Evolutionary conservation across 352 stramenopile species (phyloP).

Genomic region (Phytophthora tentaculata): DNA sequence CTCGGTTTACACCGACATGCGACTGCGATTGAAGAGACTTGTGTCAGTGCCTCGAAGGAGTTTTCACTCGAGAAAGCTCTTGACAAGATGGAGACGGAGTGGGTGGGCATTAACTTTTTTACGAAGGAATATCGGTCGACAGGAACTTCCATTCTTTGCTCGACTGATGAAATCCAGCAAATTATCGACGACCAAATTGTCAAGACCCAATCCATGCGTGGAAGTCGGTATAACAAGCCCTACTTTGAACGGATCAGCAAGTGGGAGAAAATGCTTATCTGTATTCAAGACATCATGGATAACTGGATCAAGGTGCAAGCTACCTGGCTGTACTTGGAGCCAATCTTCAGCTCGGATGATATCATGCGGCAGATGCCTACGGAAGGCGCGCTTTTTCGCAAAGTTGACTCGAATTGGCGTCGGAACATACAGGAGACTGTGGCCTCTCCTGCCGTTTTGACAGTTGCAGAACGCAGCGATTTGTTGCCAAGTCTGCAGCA

Average conservation of each 20-base stretch:
- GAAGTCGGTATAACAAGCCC: constrained; percentile 93
- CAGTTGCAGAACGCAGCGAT: constrained; percentile 78
- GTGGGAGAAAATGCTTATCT: constrained; percentile 92
- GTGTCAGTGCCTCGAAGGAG: constrained; percentile 94
- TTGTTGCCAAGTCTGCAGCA: constrained; percentile 87
- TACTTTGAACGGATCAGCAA: constrained; percentile 89
- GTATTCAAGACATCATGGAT: constrained; percentile 94
- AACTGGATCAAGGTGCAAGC: constrained; percentile 95
- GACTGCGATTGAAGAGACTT: constrained; percentile 92
- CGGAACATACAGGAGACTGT: constrained; percentile 90
- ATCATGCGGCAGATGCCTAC: constrained; percentile 94
- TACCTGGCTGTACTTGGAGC: constrained; percentile 94
- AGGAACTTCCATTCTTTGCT: constrained; percentile 91
- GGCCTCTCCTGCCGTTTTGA: constrained; percentile 70
- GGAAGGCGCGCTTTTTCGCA: constrained; percentile 87
- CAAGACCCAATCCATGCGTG: constrained; percentile 95
- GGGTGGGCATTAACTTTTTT: constrained; percentile 91
- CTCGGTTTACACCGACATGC: constrained; percentile 87
- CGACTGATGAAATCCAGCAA: constrained; percentile 92
- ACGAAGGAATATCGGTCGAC: constrained; percentile 95
- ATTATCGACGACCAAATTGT: constrained; percentile 96
- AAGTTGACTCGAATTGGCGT: constrained; percentile 89
- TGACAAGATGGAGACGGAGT: constrained; percentile 95
- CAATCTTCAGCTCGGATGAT: constrained; percentile 94
- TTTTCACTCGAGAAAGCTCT: constrained; percentile 93